Evolutionary conservation across 805 yeast species (phyloP).

Genomic region (Lipomyces lipofer): DNA sequence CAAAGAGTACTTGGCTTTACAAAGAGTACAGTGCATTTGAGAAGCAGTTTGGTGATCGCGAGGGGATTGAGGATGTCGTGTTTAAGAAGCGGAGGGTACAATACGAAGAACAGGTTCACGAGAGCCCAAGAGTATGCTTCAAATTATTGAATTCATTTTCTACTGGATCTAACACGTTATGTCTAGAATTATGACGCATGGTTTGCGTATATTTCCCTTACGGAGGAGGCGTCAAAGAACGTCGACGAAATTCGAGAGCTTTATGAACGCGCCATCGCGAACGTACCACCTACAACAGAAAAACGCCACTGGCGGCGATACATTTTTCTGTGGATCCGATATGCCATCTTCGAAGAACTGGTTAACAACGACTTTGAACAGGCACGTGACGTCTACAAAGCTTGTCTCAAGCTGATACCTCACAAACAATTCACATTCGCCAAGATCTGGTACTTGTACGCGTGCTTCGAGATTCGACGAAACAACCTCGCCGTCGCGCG

Average conservation of each 20-base stretch:
- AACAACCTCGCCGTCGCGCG: slow-evolving; percentile 54
- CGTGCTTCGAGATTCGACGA: slow-evolving; percentile 73
- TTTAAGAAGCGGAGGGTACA: slow-evolving; percentile 54
- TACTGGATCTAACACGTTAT: too few relatives aligned
- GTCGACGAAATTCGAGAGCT: slow-evolving; percentile 40
- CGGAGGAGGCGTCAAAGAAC: slow-evolving; percentile 44
- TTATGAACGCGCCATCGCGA: slow-evolving; percentile 49
- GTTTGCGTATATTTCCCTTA: slow-evolving; percentile 70
- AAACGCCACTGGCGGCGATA: slow-evolving; percentile 66
- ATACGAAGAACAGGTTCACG: slow-evolving; percentile 52
- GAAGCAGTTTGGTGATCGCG: slow-evolving; percentile 59
- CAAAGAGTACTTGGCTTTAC: slow-evolving; percentile 43
- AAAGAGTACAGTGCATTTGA: slow-evolving; percentile 59
- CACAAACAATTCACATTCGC: slow-evolving; percentile 64
- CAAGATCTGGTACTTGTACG: slow-evolving; percentile 69
- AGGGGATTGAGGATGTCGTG: slow-evolving; percentile 55
- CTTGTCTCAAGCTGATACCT: slow-evolving; percentile 54
- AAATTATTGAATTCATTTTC: neutral
- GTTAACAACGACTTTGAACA: slow-evolving; percentile 44
- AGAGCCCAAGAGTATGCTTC: slow-evolving; percentile 50
- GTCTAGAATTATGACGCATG: slow-evolving; percentile 81
- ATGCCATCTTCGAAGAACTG: slow-evolving; percentile 63
- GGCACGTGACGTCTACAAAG: slow-evolving; percentile 55
- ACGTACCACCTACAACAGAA: slow-evolving; percentile 43
- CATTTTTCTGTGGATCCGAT: slow-evolving; percentile 68